phyloP scores from a whole-genome alignment of 371 early-diverging fungal genomes.

The Fennellomyces sp. region DNA sequence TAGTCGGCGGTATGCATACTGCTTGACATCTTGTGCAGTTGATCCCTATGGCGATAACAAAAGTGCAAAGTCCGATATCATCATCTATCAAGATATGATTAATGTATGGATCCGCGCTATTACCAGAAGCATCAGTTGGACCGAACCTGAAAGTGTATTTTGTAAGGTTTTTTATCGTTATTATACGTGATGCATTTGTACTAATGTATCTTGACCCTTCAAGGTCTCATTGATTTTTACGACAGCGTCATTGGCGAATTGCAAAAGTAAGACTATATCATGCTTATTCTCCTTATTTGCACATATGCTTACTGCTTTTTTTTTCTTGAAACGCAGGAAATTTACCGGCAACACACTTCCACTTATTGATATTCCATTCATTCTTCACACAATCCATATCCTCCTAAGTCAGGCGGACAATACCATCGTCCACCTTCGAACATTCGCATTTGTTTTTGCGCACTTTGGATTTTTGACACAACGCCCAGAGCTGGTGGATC shows the following conservation, averaged over 20 bases:
- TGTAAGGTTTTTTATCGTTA: constrained; percentile 35
- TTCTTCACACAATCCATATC: constrained; percentile 45
- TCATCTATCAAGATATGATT: constrained; percentile 54
- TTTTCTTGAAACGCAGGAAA: not conserved
- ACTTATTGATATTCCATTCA: constrained; percentile 45
- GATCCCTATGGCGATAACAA: constrained; percentile 15
- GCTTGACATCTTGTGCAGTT: constrained; percentile 47
- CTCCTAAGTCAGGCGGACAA: constrained; percentile 53
- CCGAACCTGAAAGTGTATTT: constrained; percentile 56
- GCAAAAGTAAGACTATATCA: constrained; percentile 1
- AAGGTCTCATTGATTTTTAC: constrained; percentile 14
- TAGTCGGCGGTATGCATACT: constrained; percentile 55
- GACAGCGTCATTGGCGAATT: constrained; percentile 11
- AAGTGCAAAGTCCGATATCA: not conserved
- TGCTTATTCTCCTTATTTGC: not conserved
- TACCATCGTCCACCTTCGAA: constrained; percentile 50
- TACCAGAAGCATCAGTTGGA: constrained; percentile 49
- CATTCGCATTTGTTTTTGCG: constrained; percentile 55
- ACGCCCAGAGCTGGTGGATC: constrained; percentile 36
- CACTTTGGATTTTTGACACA: constrained; percentile 55
- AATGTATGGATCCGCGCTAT: constrained; percentile 59
- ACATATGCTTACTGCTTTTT: not conserved
- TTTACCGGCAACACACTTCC: not conserved
- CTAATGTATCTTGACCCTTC: not conserved
- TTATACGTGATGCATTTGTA: not conserved